Conservation (phyloP, 139 green algal species). For the Chlamydomonas schloesseri region DNA sequence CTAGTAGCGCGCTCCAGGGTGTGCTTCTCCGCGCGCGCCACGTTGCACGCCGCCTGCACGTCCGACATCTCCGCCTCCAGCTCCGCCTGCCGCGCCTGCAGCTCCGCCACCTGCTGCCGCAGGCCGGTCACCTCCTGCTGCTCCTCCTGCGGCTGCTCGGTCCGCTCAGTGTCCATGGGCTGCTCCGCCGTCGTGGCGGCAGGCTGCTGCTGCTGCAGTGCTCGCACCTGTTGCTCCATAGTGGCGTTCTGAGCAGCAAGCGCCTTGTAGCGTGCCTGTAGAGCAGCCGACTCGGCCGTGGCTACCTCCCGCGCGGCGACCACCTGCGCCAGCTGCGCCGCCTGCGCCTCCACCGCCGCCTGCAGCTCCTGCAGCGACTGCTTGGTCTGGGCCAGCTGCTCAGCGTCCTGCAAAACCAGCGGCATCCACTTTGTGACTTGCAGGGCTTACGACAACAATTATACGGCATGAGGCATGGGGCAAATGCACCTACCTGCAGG, state of each 20-base stretch:
- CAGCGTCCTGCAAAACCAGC: background rate
- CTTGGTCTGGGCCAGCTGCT: conserved; percentile 10
- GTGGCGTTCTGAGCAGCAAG: conserved; percentile 20
- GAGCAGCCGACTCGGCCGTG: background rate
- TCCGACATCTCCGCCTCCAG: conserved; percentile 43
- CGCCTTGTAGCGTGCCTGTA: background rate
- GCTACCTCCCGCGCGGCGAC: no score
- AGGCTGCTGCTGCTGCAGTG: conserved; percentile 13
- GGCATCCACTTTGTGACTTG: no score
- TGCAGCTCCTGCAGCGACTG: conserved; percentile 28
- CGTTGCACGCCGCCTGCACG: conserved; percentile 47
- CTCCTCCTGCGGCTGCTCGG: background rate
- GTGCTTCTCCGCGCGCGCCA: conserved; percentile 21
- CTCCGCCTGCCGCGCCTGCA: conserved; percentile 39
- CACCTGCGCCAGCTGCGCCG: background rate
- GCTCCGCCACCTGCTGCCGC: background rate
- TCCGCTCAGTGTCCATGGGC: no score
- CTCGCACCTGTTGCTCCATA: background rate
- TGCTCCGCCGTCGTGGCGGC: background rate
- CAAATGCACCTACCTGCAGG: conserved; percentile 23
- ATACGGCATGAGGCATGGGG: no score
- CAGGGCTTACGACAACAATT: no score
- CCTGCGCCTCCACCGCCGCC: background rate
- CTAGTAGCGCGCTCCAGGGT: conserved; percentile 16
- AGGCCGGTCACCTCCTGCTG: background rate